Evolutionary conservation across 495 filamentous ascomycete genomes (phyloP).

Genomic region (Pseudomonodictys pantanalensis): DNA sequence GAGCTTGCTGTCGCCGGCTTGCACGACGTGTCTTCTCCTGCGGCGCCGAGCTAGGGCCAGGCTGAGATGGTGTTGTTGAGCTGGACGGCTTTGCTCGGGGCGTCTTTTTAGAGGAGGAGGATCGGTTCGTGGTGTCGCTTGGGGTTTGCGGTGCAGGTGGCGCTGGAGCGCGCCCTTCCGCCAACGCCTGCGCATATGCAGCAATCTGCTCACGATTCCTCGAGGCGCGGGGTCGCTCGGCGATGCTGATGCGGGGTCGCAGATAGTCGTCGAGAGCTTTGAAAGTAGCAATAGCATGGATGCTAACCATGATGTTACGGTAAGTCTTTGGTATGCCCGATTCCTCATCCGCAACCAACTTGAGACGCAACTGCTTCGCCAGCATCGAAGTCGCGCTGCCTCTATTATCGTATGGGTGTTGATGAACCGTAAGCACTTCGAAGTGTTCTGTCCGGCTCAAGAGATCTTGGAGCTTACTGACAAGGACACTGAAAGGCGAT

Average conservation of each 20-base stretch:
- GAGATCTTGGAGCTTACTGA: constrained; percentile 92
- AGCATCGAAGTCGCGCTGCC: constrained; percentile 94
- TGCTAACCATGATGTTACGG: constrained; percentile 93
- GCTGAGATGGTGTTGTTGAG: constrained; percentile 38
- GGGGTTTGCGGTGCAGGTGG: constrained; percentile 25
- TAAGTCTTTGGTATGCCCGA: constrained; percentile 79
- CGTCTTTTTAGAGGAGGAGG: constrained; percentile 13
- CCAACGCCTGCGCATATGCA: constrained; percentile 73
- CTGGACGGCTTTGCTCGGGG: constrained; percentile 23
- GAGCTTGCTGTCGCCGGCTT: constrained; percentile 48
- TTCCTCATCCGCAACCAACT: constrained; percentile 84
- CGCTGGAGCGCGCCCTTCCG: constrained; percentile 38
- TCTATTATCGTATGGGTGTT: constrained; percentile 87
- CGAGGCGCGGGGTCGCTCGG: constrained; percentile 71
- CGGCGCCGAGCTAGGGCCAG: constrained; percentile 43
- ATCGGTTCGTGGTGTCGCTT: constrained; percentile 27
- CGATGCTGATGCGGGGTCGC: constrained; percentile 78
- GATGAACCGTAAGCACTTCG: constrained; percentile 91
- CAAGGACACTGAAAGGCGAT: constrained; percentile 85
- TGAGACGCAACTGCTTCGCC: constrained; percentile 89
- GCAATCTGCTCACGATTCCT: constrained; percentile 69
- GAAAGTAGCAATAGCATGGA: constrained; percentile 97
- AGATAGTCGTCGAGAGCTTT: constrained; percentile 96
- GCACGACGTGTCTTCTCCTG: constrained; percentile 43
- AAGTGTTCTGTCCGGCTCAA: constrained; percentile 97